phyloP scores from a whole-genome alignment of 1,284 basidiomycete species.

The Vanrija sp. region DNA sequence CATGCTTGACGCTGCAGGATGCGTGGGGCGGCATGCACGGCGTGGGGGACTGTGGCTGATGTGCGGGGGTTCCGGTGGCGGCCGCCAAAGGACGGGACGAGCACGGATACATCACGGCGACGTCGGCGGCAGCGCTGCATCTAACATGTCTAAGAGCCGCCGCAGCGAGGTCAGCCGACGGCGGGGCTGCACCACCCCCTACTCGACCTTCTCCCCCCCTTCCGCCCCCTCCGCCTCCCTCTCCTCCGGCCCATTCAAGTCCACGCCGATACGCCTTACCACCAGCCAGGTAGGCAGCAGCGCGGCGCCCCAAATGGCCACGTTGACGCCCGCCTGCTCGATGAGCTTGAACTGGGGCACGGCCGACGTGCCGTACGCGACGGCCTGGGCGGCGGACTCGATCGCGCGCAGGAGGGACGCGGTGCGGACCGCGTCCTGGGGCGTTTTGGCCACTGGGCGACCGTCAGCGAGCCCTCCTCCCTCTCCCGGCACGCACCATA shows the following conservation, averaged over 20 bases:
- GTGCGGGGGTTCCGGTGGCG: too few relatives aligned
- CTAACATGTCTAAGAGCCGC: too few relatives aligned
- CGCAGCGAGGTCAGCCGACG: too few relatives aligned
- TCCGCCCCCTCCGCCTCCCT: too few relatives aligned
- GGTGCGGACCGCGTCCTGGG: neutral
- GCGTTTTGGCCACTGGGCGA: neutral
- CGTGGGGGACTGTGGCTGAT: too few relatives aligned
- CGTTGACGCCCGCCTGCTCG: conserved; percentile 5
- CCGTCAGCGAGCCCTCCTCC: neutral
- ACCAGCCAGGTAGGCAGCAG: conserved; percentile 5
- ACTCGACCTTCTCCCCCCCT: too few relatives aligned
- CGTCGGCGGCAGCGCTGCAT: too few relatives aligned
- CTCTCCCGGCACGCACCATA: neutral
- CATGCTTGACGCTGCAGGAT: too few relatives aligned
- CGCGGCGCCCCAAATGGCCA: conserved; percentile 5
- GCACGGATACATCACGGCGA: too few relatives aligned
- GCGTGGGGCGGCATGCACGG: too few relatives aligned
- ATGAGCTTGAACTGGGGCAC: neutral
- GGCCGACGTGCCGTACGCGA: conserved; percentile 2
- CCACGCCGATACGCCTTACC: conserved; percentile 3
- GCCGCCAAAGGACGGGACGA: too few relatives aligned
- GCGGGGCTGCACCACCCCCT: too few relatives aligned
- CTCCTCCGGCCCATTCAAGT: neutral
- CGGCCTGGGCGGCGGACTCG: conserved; percentile 6
- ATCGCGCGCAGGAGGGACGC: conserved; percentile 4